Percentiles rank a stretch among this genome's conserved stretches.
Conservation (phyloP, 106 monocot genomes). For the Dendrobium chrysotoxum region DNA sequence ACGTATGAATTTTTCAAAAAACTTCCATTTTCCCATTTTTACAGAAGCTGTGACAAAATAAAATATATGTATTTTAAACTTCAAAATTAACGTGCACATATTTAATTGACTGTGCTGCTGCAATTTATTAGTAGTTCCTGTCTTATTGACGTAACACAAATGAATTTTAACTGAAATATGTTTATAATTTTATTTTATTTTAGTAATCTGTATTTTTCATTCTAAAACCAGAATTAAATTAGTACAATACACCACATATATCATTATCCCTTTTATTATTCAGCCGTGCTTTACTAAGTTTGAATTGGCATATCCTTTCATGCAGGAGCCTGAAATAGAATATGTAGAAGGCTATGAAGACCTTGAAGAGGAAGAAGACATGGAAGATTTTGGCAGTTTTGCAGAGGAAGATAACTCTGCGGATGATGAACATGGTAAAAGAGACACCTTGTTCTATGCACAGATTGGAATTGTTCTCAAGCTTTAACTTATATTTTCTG, state of each 20-base stretch:
- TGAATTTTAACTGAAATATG: not conserved
- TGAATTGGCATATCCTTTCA: not conserved
- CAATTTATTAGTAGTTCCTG: no score
- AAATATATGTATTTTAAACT: not conserved
- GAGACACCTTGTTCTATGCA: not conserved
- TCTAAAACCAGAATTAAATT: not conserved
- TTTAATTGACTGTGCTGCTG: not conserved
- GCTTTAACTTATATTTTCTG: not conserved
- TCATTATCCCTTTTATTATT: no score
- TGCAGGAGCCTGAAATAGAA: slow-evolving; percentile 72
- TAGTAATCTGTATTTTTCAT: not conserved
- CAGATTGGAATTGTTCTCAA: not conserved
- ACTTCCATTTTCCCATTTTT: not conserved
- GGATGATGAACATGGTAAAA: slow-evolving; percentile 30
- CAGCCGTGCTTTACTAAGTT: no score
- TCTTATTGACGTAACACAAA: not conserved
- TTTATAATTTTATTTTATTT: not conserved
- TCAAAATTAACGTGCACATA: not conserved
- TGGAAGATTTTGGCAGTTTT: slow-evolving; percentile 75
- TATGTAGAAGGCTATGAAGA: slow-evolving; percentile 82
- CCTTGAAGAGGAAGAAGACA: slow-evolving; percentile 76
- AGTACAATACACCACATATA: no score
- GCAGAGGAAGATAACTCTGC: slow-evolving; percentile 14
- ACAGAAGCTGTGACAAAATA: not conserved
- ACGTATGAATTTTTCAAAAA: no score